Evolutionary conservation across 371 early-diverging fungal genomes (phyloP).

Genomic region (Catenaria anguillulae): DNA sequence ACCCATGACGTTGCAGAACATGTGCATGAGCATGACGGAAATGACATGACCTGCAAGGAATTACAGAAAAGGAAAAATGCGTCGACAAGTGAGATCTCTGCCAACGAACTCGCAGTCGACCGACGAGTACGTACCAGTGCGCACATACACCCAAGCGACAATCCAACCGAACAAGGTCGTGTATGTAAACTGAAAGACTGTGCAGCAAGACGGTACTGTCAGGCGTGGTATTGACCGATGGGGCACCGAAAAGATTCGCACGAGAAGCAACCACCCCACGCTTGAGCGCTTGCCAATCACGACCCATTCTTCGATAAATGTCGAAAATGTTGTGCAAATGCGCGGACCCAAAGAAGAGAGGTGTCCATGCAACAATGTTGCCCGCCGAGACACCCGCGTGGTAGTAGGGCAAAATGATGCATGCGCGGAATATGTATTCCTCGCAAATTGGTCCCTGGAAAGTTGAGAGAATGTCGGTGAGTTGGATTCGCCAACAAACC

Average conservation of each 20-base stretch:
- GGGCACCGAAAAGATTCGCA: too few relatives aligned
- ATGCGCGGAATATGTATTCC: conserved; percentile 27
- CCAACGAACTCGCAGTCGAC: too few relatives aligned
- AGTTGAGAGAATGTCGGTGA: not conserved
- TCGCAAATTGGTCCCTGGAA: conserved; percentile 25
- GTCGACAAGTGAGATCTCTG: too few relatives aligned
- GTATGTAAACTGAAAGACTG: conserved; percentile 29
- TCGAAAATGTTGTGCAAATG: conserved; percentile 23
- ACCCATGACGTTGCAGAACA: conserved; percentile 38
- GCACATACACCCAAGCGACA: conserved; percentile 24
- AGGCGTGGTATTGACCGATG: too few relatives aligned
- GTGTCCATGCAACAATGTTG: conserved; percentile 13
- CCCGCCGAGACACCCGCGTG: conserved; percentile 9
- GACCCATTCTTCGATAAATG: conserved; percentile 10
- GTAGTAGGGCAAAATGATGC: conserved; percentile 18
- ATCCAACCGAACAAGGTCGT: conserved; percentile 41
- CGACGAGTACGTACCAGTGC: conserved; percentile 19
- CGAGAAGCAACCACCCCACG: conserved; percentile 6
- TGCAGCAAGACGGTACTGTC: too few relatives aligned
- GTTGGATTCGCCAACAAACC: not conserved
- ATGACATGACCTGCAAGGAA: conserved; percentile 12
- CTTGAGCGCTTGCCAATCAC: conserved; percentile 8
- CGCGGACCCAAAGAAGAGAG: conserved; percentile 30
- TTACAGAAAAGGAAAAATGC: too few relatives aligned
- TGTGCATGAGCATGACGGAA: conserved; percentile 25